Conservation (phyloP, 805 yeast species). For the Starmerella asiatica region DNA sequence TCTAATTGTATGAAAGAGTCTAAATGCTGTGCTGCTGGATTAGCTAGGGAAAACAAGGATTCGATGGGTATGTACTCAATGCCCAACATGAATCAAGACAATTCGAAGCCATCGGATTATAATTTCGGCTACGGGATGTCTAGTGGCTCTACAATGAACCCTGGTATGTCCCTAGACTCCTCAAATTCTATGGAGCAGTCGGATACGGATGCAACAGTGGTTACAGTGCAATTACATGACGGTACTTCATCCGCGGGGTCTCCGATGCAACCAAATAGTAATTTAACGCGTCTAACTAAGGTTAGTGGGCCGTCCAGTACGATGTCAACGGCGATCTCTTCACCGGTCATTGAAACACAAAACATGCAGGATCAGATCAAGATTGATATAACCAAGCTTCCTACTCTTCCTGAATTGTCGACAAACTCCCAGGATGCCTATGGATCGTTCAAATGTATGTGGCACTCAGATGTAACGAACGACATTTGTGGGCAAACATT, state of each 20-base stretch:
- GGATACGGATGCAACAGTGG: background rate
- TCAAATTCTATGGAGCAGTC: background rate
- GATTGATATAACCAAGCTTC: slow-evolving; percentile 12
- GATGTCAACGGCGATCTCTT: too few relatives aligned
- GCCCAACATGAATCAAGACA: background rate
- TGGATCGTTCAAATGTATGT: slow-evolving; percentile 10
- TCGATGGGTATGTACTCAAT: too few relatives aligned
- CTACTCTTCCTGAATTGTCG: slow-evolving; percentile 2
- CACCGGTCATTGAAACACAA: too few relatives aligned
- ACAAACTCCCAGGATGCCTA: background rate
- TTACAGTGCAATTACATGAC: background rate
- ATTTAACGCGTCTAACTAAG: too few relatives aligned
- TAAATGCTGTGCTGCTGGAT: background rate
- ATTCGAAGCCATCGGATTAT: background rate
- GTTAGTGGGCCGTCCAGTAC: background rate
- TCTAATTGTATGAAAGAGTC: slow-evolving; percentile 7
- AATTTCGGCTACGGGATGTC: too few relatives aligned
- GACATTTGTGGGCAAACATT: slow-evolving; percentile 40
- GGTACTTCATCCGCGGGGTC: background rate
- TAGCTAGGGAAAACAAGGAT: too few relatives aligned
- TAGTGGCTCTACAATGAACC: too few relatives aligned
- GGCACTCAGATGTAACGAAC: slow-evolving; percentile 16
- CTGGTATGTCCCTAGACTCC: too few relatives aligned
- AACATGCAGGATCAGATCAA: background rate
- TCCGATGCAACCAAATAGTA: too few relatives aligned